Evolutionary conservation across 768 basidiomycete genomes (phyloP).

Genomic region (Cantharellus anzutake): DNA sequence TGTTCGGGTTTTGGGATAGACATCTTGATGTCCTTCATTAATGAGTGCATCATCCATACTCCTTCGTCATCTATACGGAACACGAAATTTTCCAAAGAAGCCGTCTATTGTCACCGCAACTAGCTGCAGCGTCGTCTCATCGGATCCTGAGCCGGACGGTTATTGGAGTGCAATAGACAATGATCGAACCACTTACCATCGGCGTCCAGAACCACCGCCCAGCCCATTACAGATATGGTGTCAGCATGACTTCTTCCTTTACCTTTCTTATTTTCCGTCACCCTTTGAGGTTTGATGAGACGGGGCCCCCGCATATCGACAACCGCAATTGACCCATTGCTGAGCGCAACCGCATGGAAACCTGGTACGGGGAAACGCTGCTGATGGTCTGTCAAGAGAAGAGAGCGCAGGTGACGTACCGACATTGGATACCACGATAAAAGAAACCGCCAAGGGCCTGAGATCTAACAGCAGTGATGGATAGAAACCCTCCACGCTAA

Average conservation of each 20-base stretch:
- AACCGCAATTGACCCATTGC: slow-evolving; percentile 36
- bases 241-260: slow-evolving; percentile 28
- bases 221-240: slow-evolving; percentile 29
- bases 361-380: slow-evolving; percentile 24
- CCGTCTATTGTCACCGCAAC: slow-evolving; percentile 43
- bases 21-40: background rate
- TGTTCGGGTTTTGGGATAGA: background rate
- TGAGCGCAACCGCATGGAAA: slow-evolving; percentile 57
- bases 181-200: slow-evolving; percentile 18
- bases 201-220: slow-evolving; percentile 29
- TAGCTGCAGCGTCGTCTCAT: slow-evolving; percentile 32
- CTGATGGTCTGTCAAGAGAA: background rate
- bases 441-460: slow-evolving; percentile 27
- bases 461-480: slow-evolving; percentile 43
- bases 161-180: slow-evolving; percentile 10
- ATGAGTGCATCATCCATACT: background rate
- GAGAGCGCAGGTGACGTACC: slow-evolving; percentile 27
- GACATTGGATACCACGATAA: slow-evolving; percentile 49
- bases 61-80: slow-evolving; percentile 14
- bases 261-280: slow-evolving; percentile 21
- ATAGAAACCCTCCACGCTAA: slow-evolving; percentile 25
- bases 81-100: slow-evolving; percentile 33
- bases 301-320: slow-evolving; percentile 60
- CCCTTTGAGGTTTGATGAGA: slow-evolving; percentile 32
- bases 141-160: slow-evolving; percentile 2